Evolutionary conservation across 257 asterid genomes (phyloP), one percentile per base, ranked within the genome.

Genomic region (Jaltomata sinuosa): DNA sequence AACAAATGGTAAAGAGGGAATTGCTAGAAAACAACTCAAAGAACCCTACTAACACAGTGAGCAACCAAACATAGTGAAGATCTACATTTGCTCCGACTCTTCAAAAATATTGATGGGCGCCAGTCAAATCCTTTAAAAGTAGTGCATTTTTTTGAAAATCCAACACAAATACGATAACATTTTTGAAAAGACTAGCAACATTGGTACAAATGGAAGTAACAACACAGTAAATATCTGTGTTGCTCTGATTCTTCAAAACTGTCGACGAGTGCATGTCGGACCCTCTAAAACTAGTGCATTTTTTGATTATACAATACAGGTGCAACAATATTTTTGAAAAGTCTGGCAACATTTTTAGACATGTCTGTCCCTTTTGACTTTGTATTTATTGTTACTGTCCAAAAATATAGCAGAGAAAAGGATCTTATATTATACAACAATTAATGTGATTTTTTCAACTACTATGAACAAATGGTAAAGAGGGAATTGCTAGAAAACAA

Each of bases 401-500:
- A 19, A 68, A 68, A 16, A 18, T n/a, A 68, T n/a, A 68, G 4
- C 29, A 68, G 78, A 68, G 18, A 68, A 68, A 19, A 7, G 27
- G 50, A 68, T 36, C 78, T 68, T 68, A 68, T 68, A 19, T 68
- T 36, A 68, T 68, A 36, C 22, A 62, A 34, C 19, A 19, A 68
- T 36, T 9, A 36, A 36, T 68, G 5, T 36, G 29, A 68, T 68
- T 68, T 68, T 68, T 47, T 27, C 27, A 22, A 76, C 42, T 76
- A 49, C 42, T 74, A 49, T 77, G 45, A 77, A 49, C 62, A 77
- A 77, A 29, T 77, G 62, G 45, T 49, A 29, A 49, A 47, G 42
- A 47, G 5, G 22, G 40, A 76, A 76, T 62, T 29, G 10, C 62
- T 76, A 47, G 18, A 77, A 77, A 77, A 77, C 81, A 77, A 77